phyloP scores from a whole-genome alignment of 129 eudicot genomes.

The Flaveria trinervia region DNA sequence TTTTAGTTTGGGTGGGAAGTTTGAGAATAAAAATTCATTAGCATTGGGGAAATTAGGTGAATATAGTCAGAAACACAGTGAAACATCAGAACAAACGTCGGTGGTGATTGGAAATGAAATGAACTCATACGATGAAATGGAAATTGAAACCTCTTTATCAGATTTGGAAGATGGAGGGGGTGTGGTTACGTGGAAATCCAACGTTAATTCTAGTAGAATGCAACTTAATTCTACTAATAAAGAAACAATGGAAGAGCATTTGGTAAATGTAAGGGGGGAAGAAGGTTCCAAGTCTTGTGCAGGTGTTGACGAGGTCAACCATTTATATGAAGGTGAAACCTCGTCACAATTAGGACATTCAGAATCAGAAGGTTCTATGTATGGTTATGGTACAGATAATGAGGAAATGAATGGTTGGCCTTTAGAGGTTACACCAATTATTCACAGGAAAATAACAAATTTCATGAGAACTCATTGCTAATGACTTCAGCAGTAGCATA shows the following conservation, averaged over 20 bases:
- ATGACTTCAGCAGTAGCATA: constrained; percentile 73
- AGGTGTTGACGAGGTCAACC: constrained; percentile 34
- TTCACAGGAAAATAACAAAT: constrained; percentile 23
- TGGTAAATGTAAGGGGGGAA: constrained; percentile 25
- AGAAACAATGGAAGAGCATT: background rate
- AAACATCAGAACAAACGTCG: constrained; percentile 28
- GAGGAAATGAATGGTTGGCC: constrained; percentile 42
- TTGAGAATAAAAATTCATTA: constrained; percentile 26
- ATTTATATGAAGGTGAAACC: constrained; percentile 43
- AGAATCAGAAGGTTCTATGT: constrained; percentile 87
- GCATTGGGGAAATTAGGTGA: constrained; percentile 28
- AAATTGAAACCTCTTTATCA: constrained; percentile 23
- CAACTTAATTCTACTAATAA: constrained; percentile 21
- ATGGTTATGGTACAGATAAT: constrained; percentile 62
- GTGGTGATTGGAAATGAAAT: constrained; percentile 22
- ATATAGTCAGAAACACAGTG: constrained; percentile 28
- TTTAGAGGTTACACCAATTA: constrained; percentile 21
- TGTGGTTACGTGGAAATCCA: constrained; percentile 29
- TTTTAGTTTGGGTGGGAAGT: constrained; percentile 51
- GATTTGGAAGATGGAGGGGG: constrained; percentile 41
- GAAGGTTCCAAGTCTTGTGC: constrained; percentile 22
- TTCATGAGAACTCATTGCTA: constrained; percentile 43
- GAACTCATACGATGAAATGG: constrained; percentile 36
- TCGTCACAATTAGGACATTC: constrained; percentile 71
- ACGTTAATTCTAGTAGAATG: constrained; percentile 14